phyloP scores from a whole-genome alignment of 345 rosid genomes.

The Sisymbrium altissimum region DNA sequence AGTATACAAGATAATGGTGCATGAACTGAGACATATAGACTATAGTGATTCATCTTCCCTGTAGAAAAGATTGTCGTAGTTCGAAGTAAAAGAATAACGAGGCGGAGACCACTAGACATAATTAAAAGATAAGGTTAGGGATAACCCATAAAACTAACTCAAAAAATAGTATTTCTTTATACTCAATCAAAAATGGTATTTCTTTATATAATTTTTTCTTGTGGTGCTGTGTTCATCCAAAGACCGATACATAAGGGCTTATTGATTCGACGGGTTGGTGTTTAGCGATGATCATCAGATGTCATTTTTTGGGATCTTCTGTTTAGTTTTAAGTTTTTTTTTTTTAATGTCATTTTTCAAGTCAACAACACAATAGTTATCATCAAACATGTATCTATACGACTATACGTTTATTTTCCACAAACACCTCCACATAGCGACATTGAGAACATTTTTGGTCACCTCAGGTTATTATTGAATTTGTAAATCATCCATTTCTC shows the following conservation, averaged over 20 bases:
- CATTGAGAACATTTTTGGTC: not conserved
- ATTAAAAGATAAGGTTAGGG: not conserved
- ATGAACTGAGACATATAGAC: conserved; percentile 28
- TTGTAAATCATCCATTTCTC: too few species aligned
- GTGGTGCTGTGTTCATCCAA: not conserved
- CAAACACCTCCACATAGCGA: not conserved
- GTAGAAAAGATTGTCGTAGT: not conserved
- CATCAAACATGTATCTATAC: not conserved
- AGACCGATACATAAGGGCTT: not conserved
- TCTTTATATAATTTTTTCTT: not conserved
- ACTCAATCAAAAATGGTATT: not conserved
- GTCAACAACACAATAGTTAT: not conserved
- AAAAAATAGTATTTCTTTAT: too few species aligned
- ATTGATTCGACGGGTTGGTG: not conserved
- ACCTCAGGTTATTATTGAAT: too few species aligned
- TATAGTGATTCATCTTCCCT: not conserved
- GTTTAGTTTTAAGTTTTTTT: too few species aligned
- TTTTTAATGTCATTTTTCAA: too few species aligned
- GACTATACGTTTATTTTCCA: not conserved
- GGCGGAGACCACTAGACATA: conserved; percentile 14
- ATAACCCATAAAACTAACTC: not conserved
- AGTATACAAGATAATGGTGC: conserved; percentile 8
- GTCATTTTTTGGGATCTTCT: too few species aligned
- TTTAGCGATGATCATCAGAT: not conserved
- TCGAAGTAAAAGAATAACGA: not conserved